phyloP scores from a whole-genome alignment of 768 basidiomycete species.

The Lentinula guzmanii region DNA sequence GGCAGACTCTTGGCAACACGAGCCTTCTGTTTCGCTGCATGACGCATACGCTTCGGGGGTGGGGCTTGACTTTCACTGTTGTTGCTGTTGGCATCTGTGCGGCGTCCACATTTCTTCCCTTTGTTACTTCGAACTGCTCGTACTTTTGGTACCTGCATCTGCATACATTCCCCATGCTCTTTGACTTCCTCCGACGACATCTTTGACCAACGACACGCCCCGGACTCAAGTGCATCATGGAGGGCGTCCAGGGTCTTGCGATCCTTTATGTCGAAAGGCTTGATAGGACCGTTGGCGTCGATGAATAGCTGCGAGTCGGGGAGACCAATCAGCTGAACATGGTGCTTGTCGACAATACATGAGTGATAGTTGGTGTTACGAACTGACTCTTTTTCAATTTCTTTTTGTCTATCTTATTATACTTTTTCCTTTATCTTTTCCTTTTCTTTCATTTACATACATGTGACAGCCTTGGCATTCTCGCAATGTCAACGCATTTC shows the following conservation, averaged over 20 bases:
- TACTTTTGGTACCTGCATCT: neutral
- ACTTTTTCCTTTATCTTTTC: no score
- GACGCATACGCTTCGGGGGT: neutral
- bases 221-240: neutral
- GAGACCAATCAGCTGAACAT: conserved; percentile 13
- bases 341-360: conserved; percentile 6
- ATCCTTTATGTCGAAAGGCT: neutral
- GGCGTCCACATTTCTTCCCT: neutral
- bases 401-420: no score
- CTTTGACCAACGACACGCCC: neutral
- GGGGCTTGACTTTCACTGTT: neutral
- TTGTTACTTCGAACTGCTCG: neutral
- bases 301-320: neutral
- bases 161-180: neutral
- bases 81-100: neutral
- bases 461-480: no score
- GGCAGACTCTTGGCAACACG: no score
- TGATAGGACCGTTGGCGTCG: neutral
- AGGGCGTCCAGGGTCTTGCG: neutral
- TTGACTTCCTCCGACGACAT: neutral
- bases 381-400: no score
- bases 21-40: no score
- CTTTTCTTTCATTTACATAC: no score
- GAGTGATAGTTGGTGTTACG: conserved; percentile 13
- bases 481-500: no score